Evolutionary conservation across 192 early-diverging fungal genomes (phyloP).

Genomic region (Obelidium mucronatum): DNA sequence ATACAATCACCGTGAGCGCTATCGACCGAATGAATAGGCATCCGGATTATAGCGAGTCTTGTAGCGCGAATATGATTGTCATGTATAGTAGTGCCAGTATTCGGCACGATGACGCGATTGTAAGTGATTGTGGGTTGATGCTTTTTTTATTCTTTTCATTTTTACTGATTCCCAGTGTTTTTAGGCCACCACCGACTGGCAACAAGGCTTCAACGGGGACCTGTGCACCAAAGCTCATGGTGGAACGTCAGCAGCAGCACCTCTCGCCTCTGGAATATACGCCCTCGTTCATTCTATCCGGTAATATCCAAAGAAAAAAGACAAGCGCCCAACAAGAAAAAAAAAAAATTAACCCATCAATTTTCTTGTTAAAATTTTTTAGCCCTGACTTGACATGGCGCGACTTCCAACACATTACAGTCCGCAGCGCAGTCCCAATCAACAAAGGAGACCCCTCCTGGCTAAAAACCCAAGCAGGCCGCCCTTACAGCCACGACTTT

Average conservation of each 20-base stretch:
- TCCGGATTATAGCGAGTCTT: conserved; percentile 87
- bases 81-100: conserved; percentile 81
- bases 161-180: too few species aligned
- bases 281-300: conserved; percentile 75
- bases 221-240: conserved; percentile 81
- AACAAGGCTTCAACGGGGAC: conserved; percentile 34
- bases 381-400: conserved; percentile 96
- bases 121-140: conserved; percentile 48
- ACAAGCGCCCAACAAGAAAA: background rate
- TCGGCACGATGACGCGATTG: conserved; percentile 67
- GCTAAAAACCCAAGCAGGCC: conserved; percentile 69
- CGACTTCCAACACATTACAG: conserved; percentile 88
- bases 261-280: conserved; percentile 86
- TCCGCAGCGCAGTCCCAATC: conserved; percentile 79
- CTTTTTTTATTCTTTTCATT: conserved; percentile 10
- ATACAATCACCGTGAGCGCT: conserved; percentile 92
- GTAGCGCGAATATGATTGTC: conserved; percentile 86
- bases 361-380: background rate
- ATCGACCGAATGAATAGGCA: conserved; percentile 78
- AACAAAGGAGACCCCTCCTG: conserved; percentile 76
- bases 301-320: too few species aligned
- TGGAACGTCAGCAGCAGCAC: conserved; percentile 95
- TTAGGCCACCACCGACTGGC: conserved; percentile 90
- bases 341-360: background rate
- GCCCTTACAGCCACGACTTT: conserved; percentile 87